Conservation (phyloP, 495 filamentous ascomycete species). For the Terfezia claveryi region DNA sequence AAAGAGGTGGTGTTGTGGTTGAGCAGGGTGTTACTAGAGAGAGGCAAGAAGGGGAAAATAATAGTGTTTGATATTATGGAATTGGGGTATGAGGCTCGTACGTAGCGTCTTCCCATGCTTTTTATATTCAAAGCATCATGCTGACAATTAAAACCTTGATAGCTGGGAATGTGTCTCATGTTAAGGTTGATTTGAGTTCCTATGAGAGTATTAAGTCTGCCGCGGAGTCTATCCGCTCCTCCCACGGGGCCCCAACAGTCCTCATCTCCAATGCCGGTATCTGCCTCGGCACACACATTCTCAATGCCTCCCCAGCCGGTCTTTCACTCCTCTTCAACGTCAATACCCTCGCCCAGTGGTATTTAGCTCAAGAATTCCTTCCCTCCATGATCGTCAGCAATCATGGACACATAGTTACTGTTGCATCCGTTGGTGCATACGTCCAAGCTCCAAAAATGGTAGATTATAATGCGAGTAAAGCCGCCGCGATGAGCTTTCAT, state of each 20-base stretch:
- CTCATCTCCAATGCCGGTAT: slow-evolving; percentile 61
- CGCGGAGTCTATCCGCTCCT: slow-evolving; percentile 23
- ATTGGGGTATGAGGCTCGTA: slow-evolving; percentile 33
- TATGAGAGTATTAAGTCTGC: not conserved
- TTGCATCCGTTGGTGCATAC: slow-evolving; percentile 41
- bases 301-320: slow-evolving; percentile 31
- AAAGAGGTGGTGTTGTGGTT: slow-evolving; percentile 27
- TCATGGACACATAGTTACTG: slow-evolving; percentile 56
- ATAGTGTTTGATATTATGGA: slow-evolving; percentile 48
- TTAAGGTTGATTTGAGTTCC: not conserved
- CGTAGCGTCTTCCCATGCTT: not conserved
- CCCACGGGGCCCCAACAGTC: slow-evolving; percentile 42
- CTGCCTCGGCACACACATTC: slow-evolving; percentile 36
- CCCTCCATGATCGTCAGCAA: slow-evolving; percentile 38
- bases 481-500: slow-evolving; percentile 44
- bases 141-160: not conserved
- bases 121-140: not conserved
- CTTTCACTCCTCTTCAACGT: slow-evolving; percentile 47
- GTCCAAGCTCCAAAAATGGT: slow-evolving; percentile 40
- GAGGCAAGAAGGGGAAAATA: slow-evolving; percentile 30
- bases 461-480: slow-evolving; percentile 46
- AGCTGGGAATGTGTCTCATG: not conserved
- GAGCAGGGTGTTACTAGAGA: slow-evolving; percentile 31
- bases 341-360: slow-evolving; percentile 49
- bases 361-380: slow-evolving; percentile 40